Base-by-base conservation (phyloP, 257 asterid species). In the Fraxinus pennsylvanica region DNA sequence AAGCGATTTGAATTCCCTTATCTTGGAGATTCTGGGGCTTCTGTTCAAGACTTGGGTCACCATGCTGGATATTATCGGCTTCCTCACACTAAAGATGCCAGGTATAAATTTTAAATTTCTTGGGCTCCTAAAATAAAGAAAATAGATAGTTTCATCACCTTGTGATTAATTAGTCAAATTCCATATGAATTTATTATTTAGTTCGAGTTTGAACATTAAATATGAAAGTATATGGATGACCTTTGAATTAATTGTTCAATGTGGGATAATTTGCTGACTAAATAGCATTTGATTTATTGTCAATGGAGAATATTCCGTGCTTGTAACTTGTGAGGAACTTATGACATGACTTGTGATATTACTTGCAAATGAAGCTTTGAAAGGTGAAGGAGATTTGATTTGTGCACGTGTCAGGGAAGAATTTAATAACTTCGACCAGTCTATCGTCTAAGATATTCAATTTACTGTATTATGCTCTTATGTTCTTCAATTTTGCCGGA, bases 1-100 rank as follows among this genome's bases (percentile, higher is more conserved):
- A 82, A 82, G 35, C 32, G 27, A 14, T 82, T 82, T 22, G 71
- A 39, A 43, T 82, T 82, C 57, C 79, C 85, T 17, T 69, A 36
- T 57, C 30, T 73, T 1, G 73, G 67, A 19, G 72, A 52, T n/a
- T 76, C 79, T 12, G 85, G 76, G 8, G 43, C 78, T 68, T 66
- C 82, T 29, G 79, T 78, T 10, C 76, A 82, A 39, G 85, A 82
- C 19, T 78, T 82, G 74, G 85, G 85, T 8, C 85, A 82, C 66
- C 85, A 82, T 82, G 83, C 85, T 3, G 85, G 85, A 70, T 82
- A 82, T 66, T 82, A 78, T 38, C 73, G 66, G 22, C 74, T 82
- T 47, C 80, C 69, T 3, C 82, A 78, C 69, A 43, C 81, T 39
- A 78, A 74, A 74, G 83, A 74, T 71, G 82, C 82, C 67, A 74